phyloP scores from a whole-genome alignment of 192 early-diverging fungal genomes.

The Coemansia sp. region DNA sequence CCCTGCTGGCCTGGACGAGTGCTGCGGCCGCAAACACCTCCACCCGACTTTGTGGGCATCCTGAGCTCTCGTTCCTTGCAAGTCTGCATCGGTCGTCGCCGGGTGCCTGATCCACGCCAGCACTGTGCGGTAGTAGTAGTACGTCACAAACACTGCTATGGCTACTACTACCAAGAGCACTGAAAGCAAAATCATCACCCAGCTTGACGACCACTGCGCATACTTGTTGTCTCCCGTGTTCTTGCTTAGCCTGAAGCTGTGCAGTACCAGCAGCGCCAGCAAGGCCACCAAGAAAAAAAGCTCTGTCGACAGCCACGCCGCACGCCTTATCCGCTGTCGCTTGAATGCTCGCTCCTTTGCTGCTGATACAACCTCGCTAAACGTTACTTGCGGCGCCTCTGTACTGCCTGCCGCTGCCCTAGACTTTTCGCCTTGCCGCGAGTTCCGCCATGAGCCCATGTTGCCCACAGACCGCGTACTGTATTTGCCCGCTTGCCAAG shows the following conservation, averaged over 20 bases:
- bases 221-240: conserved; percentile 30
- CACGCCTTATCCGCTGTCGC: conserved; percentile 16
- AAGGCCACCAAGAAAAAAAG: conserved; percentile 23
- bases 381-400: conserved; percentile 8
- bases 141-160: conserved; percentile 33
- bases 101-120: conserved; percentile 31
- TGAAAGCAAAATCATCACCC: conserved; percentile 49
- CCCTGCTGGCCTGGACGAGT: not conserved
- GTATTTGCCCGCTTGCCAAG: not conserved
- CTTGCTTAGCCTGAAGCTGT: conserved; percentile 39
- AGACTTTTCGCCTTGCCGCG: not conserved
- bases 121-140: conserved; percentile 40
- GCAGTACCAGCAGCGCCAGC: conserved; percentile 37
- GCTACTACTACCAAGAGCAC: conserved; percentile 37
- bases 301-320: conserved; percentile 29
- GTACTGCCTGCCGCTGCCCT: not conserved
- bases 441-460: conserved; percentile 1
- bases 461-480: not conserved
- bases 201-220: conserved; percentile 47
- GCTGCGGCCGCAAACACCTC: conserved; percentile 4
- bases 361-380: conserved; percentile 11
- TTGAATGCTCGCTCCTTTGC: conserved; percentile 25
- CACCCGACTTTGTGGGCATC: conserved; percentile 3
- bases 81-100: conserved; percentile 24
- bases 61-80: conserved; percentile 9